Evolutionary conservation across 768 basidiomycete species (phyloP).

Genomic region (Rhodosporidiobolus sp.): DNA sequence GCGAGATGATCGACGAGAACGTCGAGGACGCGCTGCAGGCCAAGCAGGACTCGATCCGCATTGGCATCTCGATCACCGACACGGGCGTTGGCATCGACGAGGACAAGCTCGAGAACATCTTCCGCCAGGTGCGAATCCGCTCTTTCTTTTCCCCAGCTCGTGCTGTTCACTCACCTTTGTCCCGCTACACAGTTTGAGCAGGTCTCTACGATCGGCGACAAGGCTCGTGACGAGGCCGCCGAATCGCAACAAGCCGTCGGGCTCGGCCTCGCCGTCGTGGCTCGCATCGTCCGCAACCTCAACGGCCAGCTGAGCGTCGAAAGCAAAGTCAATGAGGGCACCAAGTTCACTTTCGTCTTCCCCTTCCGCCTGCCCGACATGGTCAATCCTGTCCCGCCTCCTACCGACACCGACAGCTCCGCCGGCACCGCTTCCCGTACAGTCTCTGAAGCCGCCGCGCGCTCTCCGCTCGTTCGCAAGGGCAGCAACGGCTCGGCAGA

Average conservation of each 20-base stretch:
- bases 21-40: constrained; percentile 20
- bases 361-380: constrained; percentile 57
- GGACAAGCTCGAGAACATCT: constrained; percentile 68
- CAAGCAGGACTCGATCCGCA: constrained; percentile 37
- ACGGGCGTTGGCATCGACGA: constrained; percentile 69
- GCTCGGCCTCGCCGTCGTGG: constrained; percentile 74
- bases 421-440: background rate
- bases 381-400: background rate
- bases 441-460: background rate
- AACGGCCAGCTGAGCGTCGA: constrained; percentile 76
- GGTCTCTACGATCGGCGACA: constrained; percentile 47
- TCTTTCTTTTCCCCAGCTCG: constrained; percentile 50
- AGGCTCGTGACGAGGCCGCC: constrained; percentile 52
- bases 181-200: constrained; percentile 14
- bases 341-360: constrained; percentile 68
- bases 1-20: constrained; percentile 62
- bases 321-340: constrained; percentile 64
- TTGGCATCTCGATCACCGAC: constrained; percentile 52
- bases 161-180: background rate
- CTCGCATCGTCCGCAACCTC: constrained; percentile 72
- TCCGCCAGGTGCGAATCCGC: constrained; percentile 76
- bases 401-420: background rate
- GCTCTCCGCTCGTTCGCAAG: constrained; percentile 9
- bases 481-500: constrained; percentile 12
- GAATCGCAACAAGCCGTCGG: constrained; percentile 50